Conservation (phyloP, 1,284 basidiomycete genomes). For the Boletus calvinii region DNA sequence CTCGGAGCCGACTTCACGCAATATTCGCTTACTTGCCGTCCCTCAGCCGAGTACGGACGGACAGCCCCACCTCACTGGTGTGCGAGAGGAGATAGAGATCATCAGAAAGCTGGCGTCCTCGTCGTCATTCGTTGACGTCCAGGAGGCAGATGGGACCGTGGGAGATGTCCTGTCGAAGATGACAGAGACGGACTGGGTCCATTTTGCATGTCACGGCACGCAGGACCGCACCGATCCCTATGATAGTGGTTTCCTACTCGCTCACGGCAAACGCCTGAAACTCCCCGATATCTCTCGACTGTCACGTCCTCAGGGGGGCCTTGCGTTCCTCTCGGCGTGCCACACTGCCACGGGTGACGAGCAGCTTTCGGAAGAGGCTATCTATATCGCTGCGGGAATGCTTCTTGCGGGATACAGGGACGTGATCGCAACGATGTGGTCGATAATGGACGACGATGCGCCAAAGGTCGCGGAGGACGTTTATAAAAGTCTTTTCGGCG, state of each 20-base stretch:
- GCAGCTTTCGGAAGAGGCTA: background rate
- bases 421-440: background rate
- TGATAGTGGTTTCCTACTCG: background rate
- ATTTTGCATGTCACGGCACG: background rate
- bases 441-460: background rate
- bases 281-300: background rate
- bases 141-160: conserved; percentile 5
- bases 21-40: conserved; percentile 10
- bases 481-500: background rate
- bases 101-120: background rate
- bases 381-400: background rate
- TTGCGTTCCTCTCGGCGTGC: conserved; percentile 1
- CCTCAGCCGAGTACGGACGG: conserved; percentile 14
- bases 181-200: background rate
- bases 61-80: background rate
- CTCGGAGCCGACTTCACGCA: background rate
- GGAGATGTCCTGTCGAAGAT: background rate
- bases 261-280: background rate
- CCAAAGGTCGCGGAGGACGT: background rate
- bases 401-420: conserved; percentile 1
- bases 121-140: background rate
- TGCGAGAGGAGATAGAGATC: conserved; percentile 1
- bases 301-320: background rate
- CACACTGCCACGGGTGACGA: background rate
- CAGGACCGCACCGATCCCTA: background rate